These are phyloP conservation scores for Trypanosoma vivax DNA, from an alignment of 208 protist species.

Conservation along the genomic window DNA sequence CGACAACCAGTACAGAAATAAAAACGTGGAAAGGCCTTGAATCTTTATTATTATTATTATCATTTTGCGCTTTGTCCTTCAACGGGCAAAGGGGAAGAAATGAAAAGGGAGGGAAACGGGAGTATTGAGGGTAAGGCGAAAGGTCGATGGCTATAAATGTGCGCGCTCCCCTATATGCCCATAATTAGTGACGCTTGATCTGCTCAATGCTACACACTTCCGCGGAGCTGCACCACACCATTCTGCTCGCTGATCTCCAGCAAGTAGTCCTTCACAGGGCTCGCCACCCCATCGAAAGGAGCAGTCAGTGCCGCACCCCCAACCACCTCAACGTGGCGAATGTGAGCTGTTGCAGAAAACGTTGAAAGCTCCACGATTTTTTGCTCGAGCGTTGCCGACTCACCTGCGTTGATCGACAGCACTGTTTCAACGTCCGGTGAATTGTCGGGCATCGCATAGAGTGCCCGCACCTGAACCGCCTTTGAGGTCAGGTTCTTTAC, in stretches of 20 bases:
- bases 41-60: too few relatives aligned
- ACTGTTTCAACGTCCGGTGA: neutral
- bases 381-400: slow-evolving; percentile 22
- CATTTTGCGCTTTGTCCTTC: too few relatives aligned
- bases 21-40: too few relatives aligned
- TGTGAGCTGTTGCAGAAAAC: slow-evolving; percentile 24
- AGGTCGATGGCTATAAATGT: too few relatives aligned
- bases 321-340: slow-evolving; percentile 29
- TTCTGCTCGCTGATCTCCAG: slow-evolving; percentile 11
- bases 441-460: slow-evolving; percentile 31
- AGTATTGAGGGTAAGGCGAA: too few relatives aligned
- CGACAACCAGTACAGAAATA: too few relatives aligned
- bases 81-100: too few relatives aligned
- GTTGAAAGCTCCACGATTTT: slow-evolving; percentile 19
- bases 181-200: too few relatives aligned
- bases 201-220: slow-evolving; percentile 2
- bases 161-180: too few relatives aligned
- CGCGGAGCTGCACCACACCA: neutral
- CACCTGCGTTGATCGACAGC: slow-evolving; percentile 22
- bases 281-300: slow-evolving; percentile 16
- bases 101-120: too few relatives aligned
- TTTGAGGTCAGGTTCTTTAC: slow-evolving; percentile 37
- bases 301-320: slow-evolving; percentile 23
- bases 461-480: slow-evolving; percentile 26
- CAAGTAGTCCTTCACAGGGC: slow-evolving; percentile 18